Percentiles rank a stretch among this genome's conserved stretches.
Conservation (phyloP, 2,329 filamentous ascomycete genomes). For the Sporothrix curviconia region DNA sequence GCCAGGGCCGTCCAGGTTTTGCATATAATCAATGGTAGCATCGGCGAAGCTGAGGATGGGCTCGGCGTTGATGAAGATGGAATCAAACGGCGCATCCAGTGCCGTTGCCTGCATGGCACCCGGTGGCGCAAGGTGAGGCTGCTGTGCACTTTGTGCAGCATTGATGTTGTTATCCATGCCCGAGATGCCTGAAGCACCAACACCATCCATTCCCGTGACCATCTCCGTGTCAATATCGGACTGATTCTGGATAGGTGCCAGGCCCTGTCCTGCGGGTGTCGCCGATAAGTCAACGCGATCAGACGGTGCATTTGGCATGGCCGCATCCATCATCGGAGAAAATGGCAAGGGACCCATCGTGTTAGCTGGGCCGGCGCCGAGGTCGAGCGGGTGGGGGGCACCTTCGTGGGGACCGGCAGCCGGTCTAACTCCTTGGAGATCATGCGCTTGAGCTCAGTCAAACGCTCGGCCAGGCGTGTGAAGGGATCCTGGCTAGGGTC, state of each 20-base stretch:
- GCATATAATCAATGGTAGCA: slow-evolving; percentile 24
- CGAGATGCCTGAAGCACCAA: background rate
- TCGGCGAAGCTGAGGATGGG: slow-evolving; percentile 17
- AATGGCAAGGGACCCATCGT: background rate
- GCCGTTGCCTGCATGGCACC: background rate
- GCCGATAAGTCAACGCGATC: background rate
- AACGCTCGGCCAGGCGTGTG: slow-evolving; percentile 18
- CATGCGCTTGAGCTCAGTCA: slow-evolving; percentile 17
- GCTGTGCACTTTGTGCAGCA: background rate
- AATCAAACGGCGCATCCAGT: slow-evolving; percentile 1
- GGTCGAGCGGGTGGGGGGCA: background rate
- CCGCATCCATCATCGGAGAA: background rate
- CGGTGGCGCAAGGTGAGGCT: background rate
- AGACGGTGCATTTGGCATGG: background rate
- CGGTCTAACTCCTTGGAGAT: slow-evolving; percentile 17
- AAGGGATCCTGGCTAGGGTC: slow-evolving; percentile 15
- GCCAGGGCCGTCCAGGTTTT: slow-evolving; percentile 21
- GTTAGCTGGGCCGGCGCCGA: background rate
- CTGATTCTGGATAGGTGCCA: background rate
- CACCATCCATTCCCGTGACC: background rate
- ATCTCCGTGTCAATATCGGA: background rate
- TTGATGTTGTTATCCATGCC: background rate
- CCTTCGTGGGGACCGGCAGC: background rate
- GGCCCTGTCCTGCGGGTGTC: background rate
- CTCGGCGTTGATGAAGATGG: background rate